Percentiles rank a stretch among this genome's conserved stretches.
Conservation (phyloP, 306 rosid genomes). For the Phaseolus lunatus region DNA sequence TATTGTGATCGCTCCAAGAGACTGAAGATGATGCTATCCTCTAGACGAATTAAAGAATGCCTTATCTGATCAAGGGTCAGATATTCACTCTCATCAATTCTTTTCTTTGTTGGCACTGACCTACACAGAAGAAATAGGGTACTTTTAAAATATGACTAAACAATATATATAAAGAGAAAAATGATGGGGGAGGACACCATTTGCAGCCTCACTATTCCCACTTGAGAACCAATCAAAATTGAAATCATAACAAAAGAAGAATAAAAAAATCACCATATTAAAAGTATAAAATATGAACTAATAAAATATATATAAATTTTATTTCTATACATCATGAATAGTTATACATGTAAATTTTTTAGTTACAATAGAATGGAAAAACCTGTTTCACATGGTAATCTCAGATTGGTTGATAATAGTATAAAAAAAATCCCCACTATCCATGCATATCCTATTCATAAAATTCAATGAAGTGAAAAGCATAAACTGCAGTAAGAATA, state of each 20-base stretch:
- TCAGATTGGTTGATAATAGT: neutral
- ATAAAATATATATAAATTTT: neutral
- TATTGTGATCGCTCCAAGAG: constrained; percentile 88
- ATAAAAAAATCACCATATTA: neutral
- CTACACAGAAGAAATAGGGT: constrained; percentile 51
- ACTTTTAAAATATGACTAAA: constrained; percentile 31
- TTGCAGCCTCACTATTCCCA: neutral
- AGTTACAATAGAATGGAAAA: neutral
- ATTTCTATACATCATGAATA: neutral
- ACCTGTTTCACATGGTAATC: neutral
- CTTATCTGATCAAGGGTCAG: constrained; percentile 84
- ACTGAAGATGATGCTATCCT: constrained; percentile 89
- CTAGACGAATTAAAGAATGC: constrained; percentile 75
- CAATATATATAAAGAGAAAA: constrained; percentile 12
- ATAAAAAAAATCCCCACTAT: neutral
- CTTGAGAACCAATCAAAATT: neutral
- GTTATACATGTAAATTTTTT: neutral
- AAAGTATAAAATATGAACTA: too few species aligned
- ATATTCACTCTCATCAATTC: constrained; percentile 76
- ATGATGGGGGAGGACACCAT: neutral
- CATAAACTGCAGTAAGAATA: neutral
- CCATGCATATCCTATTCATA: neutral
- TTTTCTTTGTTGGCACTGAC: constrained; percentile 62
- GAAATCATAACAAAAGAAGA: neutral
- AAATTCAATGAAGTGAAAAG: neutral